Evolutionary conservation across 2,329 filamentous ascomycete genomes (phyloP).

Genomic region (Dactylellina leptospora): DNA sequence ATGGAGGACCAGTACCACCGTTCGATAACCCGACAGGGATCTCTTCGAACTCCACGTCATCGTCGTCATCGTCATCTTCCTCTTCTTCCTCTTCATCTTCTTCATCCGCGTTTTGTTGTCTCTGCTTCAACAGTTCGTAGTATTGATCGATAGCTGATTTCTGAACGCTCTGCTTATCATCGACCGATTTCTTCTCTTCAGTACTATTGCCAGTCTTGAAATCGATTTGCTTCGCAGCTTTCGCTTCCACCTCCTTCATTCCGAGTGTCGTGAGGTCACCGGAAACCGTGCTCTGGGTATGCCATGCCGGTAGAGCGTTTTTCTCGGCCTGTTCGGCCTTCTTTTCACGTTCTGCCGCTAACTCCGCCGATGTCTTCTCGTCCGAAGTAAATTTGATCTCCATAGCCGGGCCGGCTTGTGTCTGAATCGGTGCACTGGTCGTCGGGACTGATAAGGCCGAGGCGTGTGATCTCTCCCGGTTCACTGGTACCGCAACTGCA

Average conservation of each 20-base stretch:
- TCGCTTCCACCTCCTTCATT: conserved; percentile 56
- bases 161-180: conserved; percentile 54
- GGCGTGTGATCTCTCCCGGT: conserved; percentile 49
- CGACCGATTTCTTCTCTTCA: conserved; percentile 54
- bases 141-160: conserved; percentile 56
- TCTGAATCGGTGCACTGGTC: conserved; percentile 14
- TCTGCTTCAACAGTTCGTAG: conserved; percentile 58
- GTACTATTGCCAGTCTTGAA: conserved; percentile 56
- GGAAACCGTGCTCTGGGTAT: conserved; percentile 65
- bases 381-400: conserved; percentile 65
- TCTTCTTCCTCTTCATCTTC: conserved; percentile 63
- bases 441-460: conserved; percentile 50
- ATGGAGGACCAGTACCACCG: conserved; percentile 58
- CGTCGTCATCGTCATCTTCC: conserved; percentile 61
- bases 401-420: conserved; percentile 58
- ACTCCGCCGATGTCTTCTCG: conserved; percentile 64
- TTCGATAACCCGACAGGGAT: conserved; percentile 60
- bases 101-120: conserved; percentile 60
- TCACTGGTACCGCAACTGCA: conserved; percentile 56
- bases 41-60: conserved; percentile 62
- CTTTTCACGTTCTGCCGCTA: conserved; percentile 63
- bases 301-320: conserved; percentile 66
- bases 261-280: conserved; percentile 57
- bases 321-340: conserved; percentile 65
- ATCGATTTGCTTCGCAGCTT: conserved; percentile 55